Percentiles rank a stretch among this genome's conserved stretches.
Conservation (phyloP, 164 flowering plant species). For the Piper longum region DNA sequence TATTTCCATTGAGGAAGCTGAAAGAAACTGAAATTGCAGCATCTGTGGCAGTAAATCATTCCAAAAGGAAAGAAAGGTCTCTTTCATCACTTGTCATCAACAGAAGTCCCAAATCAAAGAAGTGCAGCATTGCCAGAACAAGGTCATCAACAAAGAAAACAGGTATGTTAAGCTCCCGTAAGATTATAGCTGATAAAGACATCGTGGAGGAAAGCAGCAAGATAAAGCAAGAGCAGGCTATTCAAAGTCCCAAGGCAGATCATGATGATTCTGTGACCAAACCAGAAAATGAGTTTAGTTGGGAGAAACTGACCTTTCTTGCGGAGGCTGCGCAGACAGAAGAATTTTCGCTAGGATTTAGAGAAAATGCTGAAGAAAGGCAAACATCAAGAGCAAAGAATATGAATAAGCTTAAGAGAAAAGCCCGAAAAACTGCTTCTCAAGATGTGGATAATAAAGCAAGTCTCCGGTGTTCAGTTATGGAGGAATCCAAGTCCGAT, state of each 20-base stretch:
- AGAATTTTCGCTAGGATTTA: background rate
- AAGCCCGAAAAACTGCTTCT: conserved; percentile 6
- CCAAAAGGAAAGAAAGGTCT: conserved; percentile 8
- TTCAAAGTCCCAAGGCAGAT: background rate
- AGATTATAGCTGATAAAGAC: conserved; percentile 3
- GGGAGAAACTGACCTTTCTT: conserved; percentile 6
- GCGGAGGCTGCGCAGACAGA: conserved; percentile 9
- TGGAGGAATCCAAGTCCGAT: background rate
- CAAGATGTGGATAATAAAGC: background rate
- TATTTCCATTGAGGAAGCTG: conserved; percentile 9
- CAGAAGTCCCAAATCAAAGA: conserved; percentile 3
- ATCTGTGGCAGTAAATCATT: background rate
- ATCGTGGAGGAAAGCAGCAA: background rate
- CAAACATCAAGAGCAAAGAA: background rate
- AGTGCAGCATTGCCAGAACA: background rate
- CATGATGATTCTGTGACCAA: conserved; percentile 2
- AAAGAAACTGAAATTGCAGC: conserved; percentile 3
- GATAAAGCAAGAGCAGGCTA: background rate
- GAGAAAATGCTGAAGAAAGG: conserved; percentile 2
- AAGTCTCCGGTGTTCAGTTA: background rate
- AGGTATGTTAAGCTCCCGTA: conserved; percentile 1
- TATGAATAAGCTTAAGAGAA: conserved; percentile 1
- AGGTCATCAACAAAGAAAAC: background rate
- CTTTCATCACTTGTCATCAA: conserved; percentile 10
- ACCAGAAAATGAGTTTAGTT: background rate